These are phyloP conservation scores for Pisolithus microcarpus DNA, from an alignment of 768 basidiomycete genomes.

Conservation along the genomic window DNA sequence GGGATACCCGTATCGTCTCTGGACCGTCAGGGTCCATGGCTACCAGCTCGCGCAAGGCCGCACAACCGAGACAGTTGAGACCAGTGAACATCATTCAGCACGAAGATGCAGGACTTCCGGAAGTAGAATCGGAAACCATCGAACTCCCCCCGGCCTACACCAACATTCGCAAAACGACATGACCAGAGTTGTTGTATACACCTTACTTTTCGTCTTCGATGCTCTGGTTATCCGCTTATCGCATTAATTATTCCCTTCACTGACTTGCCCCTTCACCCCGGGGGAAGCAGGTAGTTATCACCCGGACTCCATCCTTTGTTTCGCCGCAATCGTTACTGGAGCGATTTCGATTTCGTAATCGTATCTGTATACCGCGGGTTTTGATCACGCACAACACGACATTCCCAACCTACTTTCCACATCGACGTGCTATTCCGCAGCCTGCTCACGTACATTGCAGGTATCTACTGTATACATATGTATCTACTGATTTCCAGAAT, in stretches of 20 bases:
- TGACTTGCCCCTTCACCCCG: too few species aligned
- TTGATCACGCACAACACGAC: neutral
- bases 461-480: too few species aligned
- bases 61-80: conserved; percentile 44
- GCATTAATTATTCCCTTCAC: neutral
- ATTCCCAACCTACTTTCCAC: neutral
- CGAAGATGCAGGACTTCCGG: conserved; percentile 68
- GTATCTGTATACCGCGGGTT: neutral
- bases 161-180: conserved; percentile 34
- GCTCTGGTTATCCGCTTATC: neutral
- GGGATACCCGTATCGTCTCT: neutral
- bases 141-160: conserved; percentile 83
- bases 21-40: conserved; percentile 15
- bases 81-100: conserved; percentile 80
- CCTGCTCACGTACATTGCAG: too few species aligned
- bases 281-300: too few species aligned
- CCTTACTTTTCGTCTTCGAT: neutral
- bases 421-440: neutral
- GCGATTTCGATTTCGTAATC: neutral
- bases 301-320: too few species aligned
- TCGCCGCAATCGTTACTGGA: too few species aligned
- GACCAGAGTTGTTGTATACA: neutral
- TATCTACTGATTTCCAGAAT: too few species aligned
- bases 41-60: conserved; percentile 30
- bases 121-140: conserved; percentile 57